A percentile compares a stretch with the other conserved stretches of the same genome.
These are phyloP conservation scores for Buddleja alternifolia DNA, from an alignment of 257 asterid species.

Conservation along the genomic window DNA sequence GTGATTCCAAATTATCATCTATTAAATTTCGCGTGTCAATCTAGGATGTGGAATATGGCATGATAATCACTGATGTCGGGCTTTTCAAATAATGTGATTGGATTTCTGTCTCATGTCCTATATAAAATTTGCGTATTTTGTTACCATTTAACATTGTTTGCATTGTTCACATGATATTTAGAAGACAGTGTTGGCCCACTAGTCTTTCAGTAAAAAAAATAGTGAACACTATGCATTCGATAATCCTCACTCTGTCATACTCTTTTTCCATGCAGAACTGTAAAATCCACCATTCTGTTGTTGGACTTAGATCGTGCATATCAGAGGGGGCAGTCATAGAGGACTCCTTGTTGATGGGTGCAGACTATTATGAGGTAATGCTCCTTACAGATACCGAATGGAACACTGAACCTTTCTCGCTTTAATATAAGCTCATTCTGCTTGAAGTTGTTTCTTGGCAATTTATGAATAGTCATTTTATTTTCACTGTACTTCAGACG, in stretches of 20 bases:
- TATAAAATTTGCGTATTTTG: background rate
- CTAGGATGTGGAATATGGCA: background rate
- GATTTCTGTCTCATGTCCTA: background rate
- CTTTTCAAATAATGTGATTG: background rate
- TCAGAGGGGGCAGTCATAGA: slow-evolving; percentile 92
- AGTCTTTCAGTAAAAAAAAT: background rate
- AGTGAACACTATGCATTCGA: background rate
- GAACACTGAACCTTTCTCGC: too few relatives aligned
- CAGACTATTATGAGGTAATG: slow-evolving; percentile 91
- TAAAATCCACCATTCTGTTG: slow-evolving; percentile 91
- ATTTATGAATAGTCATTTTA: slow-evolving; percentile 4
- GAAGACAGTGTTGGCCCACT: background rate
- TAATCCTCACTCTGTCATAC: slow-evolving; percentile 2
- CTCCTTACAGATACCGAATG: slow-evolving; percentile 6
- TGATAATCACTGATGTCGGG: background rate
- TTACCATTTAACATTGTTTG: slow-evolving; percentile 14
- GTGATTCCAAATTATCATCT: background rate
- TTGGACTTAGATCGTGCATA: slow-evolving; percentile 95
- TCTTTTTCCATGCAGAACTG: slow-evolving; percentile 64
- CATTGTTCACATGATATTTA: slow-evolving; percentile 4
- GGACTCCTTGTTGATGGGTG: slow-evolving; percentile 89
- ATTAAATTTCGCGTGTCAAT: background rate
- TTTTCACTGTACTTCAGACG: slow-evolving; percentile 50
- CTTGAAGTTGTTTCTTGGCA: too few relatives aligned
- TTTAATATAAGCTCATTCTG: too few relatives aligned